Base-by-base conservation (phyloP, 371 early-diverging fungal genomes). In the Cokeromyces recurvatus region DNA sequence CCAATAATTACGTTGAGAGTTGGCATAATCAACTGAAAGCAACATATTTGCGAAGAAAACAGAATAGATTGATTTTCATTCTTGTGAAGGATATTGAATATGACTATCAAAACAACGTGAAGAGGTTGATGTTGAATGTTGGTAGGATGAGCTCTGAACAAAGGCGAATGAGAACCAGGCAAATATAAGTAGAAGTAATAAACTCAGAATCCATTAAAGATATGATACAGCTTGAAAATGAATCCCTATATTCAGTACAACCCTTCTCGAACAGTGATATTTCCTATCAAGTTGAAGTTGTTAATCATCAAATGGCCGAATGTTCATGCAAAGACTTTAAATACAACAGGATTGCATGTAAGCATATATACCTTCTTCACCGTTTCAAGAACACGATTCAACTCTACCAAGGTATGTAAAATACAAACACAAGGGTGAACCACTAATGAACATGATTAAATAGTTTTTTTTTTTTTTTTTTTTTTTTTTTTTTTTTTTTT, bases 21-120 rank as follows among this genome's bases (percentile, higher is more conserved):
- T 53, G 53, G 54, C 53, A 53, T 22, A 53, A 53, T 31, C 53
- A 54, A 12, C 32, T 54, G 20, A 55, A 59, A 32, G 17, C 44
- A 15, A 41, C 25, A 2, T 35, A 41, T 12, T 24, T 49, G 12
- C 4, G 15, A 17, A 38, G 48, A 20, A 48, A 48, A 22, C 1
- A 7, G 12, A 41, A 49, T 17, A 34, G 42, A 41, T 6, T 47
- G 12, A 31, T 47, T 14, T 47, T 31, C 14, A 38, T 47, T 20
- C 22, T 47, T 25, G 40, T 38, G 2, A 47, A 31, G 6, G 23
- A 44, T 34, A 19, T 44, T 23, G 34, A 34, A n/a, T 4, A 2
- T 20, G 35, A 44, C 22, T 47, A 39, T n/a, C 11, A 20, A 1
- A 2, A 29, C 15, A 47, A 37, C n/a, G 16, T 38, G 0, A 3